These are phyloP conservation scores for Podaxis sp. DNA, from an alignment of 768 basidiomycete species.

Conservation along the genomic window DNA sequence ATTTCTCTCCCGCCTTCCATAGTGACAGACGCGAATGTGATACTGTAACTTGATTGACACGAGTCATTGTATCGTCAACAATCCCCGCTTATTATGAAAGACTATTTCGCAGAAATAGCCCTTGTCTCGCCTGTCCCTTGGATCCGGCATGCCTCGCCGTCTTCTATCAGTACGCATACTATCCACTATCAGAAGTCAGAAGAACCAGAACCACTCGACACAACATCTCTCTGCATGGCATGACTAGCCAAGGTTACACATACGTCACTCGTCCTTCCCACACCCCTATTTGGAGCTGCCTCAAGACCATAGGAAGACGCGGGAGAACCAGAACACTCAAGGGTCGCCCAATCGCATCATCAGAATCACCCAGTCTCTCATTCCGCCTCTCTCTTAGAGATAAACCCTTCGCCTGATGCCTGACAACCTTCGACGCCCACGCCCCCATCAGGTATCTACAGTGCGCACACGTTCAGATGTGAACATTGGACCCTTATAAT, in stretches of 20 bases:
- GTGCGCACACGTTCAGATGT: background rate
- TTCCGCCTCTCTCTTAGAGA: background rate
- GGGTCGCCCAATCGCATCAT: background rate
- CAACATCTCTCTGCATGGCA: slow-evolving; percentile 4
- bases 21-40: background rate
- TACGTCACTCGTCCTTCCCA: slow-evolving; percentile 4
- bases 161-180: background rate
- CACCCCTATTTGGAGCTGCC: slow-evolving; percentile 1
- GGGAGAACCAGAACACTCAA: background rate
- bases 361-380: background rate
- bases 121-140: background rate
- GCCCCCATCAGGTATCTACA: background rate
- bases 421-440: background rate
- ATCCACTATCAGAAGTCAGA: background rate
- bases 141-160: background rate
- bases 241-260: background rate
- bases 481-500: slow-evolving; percentile 4
- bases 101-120: background rate
- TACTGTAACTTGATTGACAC: background rate
- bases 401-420: background rate
- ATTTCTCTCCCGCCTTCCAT: background rate
- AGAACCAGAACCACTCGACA: background rate
- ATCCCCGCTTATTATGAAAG: background rate
- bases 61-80: background rate
- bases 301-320: background rate